Base-by-base conservation (phyloP, 2,329 filamentous ascomycete species). In the Knufia petricola region DNA sequence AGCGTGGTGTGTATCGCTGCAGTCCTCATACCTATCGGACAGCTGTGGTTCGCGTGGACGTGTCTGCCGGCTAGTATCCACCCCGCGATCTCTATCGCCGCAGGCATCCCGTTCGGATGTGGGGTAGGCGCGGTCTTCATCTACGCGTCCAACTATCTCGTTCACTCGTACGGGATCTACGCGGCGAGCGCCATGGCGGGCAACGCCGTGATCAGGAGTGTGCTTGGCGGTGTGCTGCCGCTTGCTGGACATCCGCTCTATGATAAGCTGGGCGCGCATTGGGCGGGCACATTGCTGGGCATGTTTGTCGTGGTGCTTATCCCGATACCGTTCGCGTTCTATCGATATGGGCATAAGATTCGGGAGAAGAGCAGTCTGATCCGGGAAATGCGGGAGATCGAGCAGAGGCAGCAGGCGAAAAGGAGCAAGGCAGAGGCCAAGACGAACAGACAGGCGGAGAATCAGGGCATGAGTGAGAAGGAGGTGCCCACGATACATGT, bases 21-120 rank as follows among this genome's bases (percentile, higher is more conserved):
- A 0, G 63, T 94, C 1, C 69, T 87, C 1, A 80, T 85, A 0
- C 84, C 87, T 0, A 64, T 86, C 2, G 89, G 88, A 13, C 83
- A 95, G 64, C 76, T 95, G 20, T 84, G 82, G 64, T 95, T 95
- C 61, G 80, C 85, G 0, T 95, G 87, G 87, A 94, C 88, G 0
- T 88, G 82, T 52, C 78, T 87, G 0, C 88, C 88, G 0, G 69
- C 67, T 0, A 76, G 78, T 3, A 86, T 94, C 26, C 88, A 87
- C 62, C 94, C 85, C 83, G 80, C 87, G n/a, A 73, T 79, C 17
- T 84, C 86, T 1, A 82, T 94, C 42, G 69, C 85, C 0, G 86
- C 86, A 1, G 86, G 87, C 0, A 76, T 94, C 4, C 84, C 83
- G 0, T 94, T 92, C 58, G 86, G 86, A 8, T 73, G 77, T 0